Evolutionary conservation across 2,329 filamentous ascomycete species (phyloP).

Genomic region (Phialemonium atrogriseum): DNA sequence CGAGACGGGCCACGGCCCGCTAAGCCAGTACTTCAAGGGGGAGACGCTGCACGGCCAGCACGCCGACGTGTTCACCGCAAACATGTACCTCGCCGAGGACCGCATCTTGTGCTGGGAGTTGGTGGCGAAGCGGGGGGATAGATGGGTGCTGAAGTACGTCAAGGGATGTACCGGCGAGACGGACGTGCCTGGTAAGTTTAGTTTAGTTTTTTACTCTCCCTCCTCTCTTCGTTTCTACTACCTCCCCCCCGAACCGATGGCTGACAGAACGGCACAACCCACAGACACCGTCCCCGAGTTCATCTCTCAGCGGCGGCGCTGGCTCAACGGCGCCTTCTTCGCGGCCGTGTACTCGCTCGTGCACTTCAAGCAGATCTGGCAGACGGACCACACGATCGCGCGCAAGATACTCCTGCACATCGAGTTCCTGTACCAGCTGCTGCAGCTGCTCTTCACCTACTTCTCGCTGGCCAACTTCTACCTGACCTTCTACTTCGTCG

Average conservation of each 20-base stretch:
- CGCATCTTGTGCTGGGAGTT: constrained; percentile 57
- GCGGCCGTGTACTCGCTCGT: constrained; percentile 95
- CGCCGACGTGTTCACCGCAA: constrained; percentile 84
- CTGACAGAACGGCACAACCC: neutral
- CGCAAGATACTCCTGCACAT: constrained; percentile 89
- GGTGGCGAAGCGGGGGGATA: constrained; percentile 86
- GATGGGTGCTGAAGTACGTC: constrained; percentile 97
- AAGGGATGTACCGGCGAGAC: constrained; percentile 96
- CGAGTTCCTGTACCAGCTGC: constrained; percentile 91
- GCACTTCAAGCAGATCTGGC: constrained; percentile 89
- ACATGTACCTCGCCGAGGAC: constrained; percentile 5
- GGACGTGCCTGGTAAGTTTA: constrained; percentile 77
- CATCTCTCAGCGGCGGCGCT: constrained; percentile 89
- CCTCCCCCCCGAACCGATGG: neutral
- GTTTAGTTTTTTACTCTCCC: neutral
- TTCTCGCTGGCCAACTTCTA: constrained; percentile 99
- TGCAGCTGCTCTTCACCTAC: constrained; percentile 90
- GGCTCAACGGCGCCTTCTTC: constrained; percentile 98
- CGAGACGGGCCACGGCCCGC: constrained; percentile 84
- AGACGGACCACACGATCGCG: constrained; percentile 80
- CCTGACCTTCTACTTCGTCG: constrained; percentile 96
- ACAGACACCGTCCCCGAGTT: constrained; percentile 89
- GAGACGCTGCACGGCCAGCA: constrained; percentile 94
- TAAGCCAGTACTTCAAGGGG: constrained; percentile 99
- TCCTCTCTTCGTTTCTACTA: constrained; percentile 3